Evolutionary conservation across 805 yeast species (phyloP), one percentile per base, ranked within the genome.

Genomic region (Spencermartinsiella europaea): DNA sequence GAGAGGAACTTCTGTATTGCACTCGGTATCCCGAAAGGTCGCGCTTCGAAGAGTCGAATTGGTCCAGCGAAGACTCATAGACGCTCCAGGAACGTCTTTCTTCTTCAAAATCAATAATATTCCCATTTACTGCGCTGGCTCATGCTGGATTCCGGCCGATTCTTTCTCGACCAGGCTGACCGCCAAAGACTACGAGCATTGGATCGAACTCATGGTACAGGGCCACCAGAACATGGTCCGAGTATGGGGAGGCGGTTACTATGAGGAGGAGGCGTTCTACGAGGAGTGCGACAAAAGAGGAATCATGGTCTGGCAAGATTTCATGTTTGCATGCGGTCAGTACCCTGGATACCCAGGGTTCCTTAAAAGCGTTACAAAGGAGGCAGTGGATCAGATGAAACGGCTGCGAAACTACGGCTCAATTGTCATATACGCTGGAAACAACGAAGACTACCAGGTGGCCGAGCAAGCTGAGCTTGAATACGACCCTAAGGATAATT

Each of bases 241-340:
- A 34, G 67, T 73, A 2, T 74, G 78, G 78, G 79, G 73, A 5
- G 79, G 79, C 22, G 79, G 79, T 2, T 60, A 57, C 48, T 74
- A 69, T 50, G 78, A 74, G 49, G 56, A 52, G 21, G 75, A 72
- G 25, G 34, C 49, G 4, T 70, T 74, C 51, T 74, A 74, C 53
- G 60, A 65, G 21, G 67, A 64, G 47, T 74, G 78, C 57, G 78
- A 74, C 51, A 41, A 64, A 16, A 48, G 62, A 2, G 77, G 77
- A 2, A 44, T 76, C 8, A 38, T 76, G 53, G 71, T 76, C 5
- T 76, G 79, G 78, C 80, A 76, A 45, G 81, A 76, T 54, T 74
- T 76, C 56, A 71, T 75, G 79, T 76, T 76, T 64, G 80, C 77
- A 2, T 76, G 81, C 61, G 80, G 79, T 1, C 75, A 70, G 41